Conservation (phyloP, 2,329 filamentous ascomycete species). For the Lachnellula suecica region DNA sequence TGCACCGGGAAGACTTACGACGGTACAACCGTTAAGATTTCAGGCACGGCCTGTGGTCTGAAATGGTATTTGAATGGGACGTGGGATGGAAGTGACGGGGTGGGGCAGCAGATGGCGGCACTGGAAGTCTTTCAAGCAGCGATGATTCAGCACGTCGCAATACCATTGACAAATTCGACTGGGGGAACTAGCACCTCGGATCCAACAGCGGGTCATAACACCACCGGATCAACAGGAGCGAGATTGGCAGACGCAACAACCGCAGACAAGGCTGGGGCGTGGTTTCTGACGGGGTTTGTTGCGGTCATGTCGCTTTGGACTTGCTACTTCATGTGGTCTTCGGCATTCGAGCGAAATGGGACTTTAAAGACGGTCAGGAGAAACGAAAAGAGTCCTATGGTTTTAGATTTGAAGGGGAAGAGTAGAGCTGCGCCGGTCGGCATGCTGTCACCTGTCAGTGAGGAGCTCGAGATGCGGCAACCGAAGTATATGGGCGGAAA, state of each 20-base stretch:
- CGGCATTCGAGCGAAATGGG: background rate
- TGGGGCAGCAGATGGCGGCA: constrained; percentile 71
- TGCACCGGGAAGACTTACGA: no score
- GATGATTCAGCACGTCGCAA: constrained; percentile 45
- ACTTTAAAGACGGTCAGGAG: background rate
- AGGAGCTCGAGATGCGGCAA: no score
- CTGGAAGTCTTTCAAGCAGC: constrained; percentile 64
- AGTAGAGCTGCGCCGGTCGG: no score
- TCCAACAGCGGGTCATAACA: constrained; percentile 28
- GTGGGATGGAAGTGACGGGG: constrained; percentile 60
- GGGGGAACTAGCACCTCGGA: constrained; percentile 56
- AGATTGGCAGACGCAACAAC: constrained; percentile 27
- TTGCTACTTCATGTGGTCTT: constrained; percentile 15
- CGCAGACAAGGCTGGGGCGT: constrained; percentile 39
- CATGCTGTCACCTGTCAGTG: no score
- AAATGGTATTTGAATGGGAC: constrained; percentile 54
- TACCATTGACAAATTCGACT: constrained; percentile 45
- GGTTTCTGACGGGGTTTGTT: constrained; percentile 39
- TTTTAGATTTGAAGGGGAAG: background rate
- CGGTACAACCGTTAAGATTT: constrained; percentile 52
- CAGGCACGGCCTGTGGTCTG: constrained; percentile 58
- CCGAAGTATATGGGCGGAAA: no score
- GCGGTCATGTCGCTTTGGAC: constrained; percentile 2
- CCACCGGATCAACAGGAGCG: background rate
- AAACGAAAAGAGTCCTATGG: background rate